Evolutionary conservation across 2,329 filamentous ascomycete species (phyloP).

Genomic region (Dactylellina leptospora): DNA sequence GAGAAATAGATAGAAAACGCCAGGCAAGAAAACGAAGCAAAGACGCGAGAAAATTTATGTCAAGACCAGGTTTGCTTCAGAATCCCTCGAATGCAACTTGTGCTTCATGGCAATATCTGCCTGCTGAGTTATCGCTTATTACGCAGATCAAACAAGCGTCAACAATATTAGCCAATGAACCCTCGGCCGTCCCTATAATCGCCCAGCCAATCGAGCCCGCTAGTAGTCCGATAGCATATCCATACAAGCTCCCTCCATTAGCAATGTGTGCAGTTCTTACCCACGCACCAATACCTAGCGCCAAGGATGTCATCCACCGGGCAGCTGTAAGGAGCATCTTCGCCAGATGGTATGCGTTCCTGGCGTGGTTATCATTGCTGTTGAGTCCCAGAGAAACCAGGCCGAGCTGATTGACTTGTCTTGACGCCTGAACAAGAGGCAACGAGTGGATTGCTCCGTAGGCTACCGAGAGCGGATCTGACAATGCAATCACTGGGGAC

Average conservation of each 20-base stretch:
- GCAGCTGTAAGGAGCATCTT: constrained; percentile 92
- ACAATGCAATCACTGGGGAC: constrained; percentile 82
- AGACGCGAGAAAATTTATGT: neutral
- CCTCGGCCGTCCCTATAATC: constrained; percentile 88
- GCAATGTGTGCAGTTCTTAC: constrained; percentile 87
- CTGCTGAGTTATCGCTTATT: constrained; percentile 81
- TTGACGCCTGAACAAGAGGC: constrained; percentile 77
- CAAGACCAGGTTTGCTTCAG: constrained; percentile 10
- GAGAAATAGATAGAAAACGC: neutral
- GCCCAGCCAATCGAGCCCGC: constrained; percentile 96
- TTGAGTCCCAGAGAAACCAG: constrained; percentile 71
- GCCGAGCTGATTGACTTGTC: constrained; percentile 81
- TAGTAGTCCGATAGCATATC: constrained; percentile 90
- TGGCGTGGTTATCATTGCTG: constrained; percentile 58
- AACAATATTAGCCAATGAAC: constrained; percentile 83
- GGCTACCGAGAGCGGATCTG: constrained; percentile 89
- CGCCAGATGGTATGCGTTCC: constrained; percentile 79
- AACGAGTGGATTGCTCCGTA: constrained; percentile 94
- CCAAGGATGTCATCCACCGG: constrained; percentile 87
- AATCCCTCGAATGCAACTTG: constrained; percentile 56
- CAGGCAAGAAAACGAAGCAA: too few relatives aligned
- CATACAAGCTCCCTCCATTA: constrained; percentile 83
- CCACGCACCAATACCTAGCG: constrained; percentile 94
- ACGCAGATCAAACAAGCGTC: constrained; percentile 93
- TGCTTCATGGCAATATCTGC: constrained; percentile 71